Percentiles rank a stretch among this genome's conserved stretches.
phyloP scores from a whole-genome alignment of 768 basidiomycete species.

The Mycena olivaceomarginata region DNA sequence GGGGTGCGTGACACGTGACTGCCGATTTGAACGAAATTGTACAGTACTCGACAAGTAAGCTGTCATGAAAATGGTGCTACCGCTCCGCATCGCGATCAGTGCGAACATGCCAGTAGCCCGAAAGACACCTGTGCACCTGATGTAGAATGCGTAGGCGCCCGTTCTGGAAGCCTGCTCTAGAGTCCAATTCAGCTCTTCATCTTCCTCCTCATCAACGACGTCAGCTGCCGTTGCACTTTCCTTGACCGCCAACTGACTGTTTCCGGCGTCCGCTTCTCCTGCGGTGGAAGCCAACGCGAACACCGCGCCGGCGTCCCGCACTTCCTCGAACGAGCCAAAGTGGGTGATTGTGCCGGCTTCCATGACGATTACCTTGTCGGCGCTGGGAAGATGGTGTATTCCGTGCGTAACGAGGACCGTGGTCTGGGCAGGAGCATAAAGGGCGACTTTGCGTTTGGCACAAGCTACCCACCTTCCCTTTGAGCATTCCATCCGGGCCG shows the following conservation, averaged over 20 bases:
- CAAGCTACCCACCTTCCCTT: slow-evolving; percentile 16
- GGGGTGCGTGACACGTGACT: too few species aligned
- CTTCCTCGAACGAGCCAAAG: slow-evolving; percentile 37
- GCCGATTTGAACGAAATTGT: too few species aligned
- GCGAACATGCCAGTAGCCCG: background rate
- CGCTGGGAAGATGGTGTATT: slow-evolving; percentile 36
- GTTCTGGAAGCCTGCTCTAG: slow-evolving; percentile 18
- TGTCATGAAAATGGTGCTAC: slow-evolving; percentile 5
- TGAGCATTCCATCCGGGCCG: slow-evolving; percentile 36
- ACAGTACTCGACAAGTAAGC: slow-evolving; percentile 33
- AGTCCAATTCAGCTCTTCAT: slow-evolving; percentile 26
- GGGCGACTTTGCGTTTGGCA: too few species aligned
- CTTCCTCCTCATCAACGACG: slow-evolving; percentile 29
- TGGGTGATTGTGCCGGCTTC: slow-evolving; percentile 29
- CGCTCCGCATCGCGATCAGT: slow-evolving; percentile 28
- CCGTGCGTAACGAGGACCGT: slow-evolving; percentile 41
- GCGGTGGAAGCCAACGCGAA: slow-evolving; percentile 19
- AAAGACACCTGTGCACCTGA: slow-evolving; percentile 17
- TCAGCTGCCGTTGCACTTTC: slow-evolving; percentile 12
- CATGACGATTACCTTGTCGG: slow-evolving; percentile 39
- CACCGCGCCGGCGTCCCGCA: slow-evolving; percentile 33
- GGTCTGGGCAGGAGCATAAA: slow-evolving; percentile 18
- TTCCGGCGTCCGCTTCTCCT: background rate
- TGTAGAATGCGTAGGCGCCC: slow-evolving; percentile 29
- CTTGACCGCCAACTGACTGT: slow-evolving; percentile 7